Base-by-base conservation (phyloP, 176 grass and related monocot genomes). In the Microstegium vimineum region DNA sequence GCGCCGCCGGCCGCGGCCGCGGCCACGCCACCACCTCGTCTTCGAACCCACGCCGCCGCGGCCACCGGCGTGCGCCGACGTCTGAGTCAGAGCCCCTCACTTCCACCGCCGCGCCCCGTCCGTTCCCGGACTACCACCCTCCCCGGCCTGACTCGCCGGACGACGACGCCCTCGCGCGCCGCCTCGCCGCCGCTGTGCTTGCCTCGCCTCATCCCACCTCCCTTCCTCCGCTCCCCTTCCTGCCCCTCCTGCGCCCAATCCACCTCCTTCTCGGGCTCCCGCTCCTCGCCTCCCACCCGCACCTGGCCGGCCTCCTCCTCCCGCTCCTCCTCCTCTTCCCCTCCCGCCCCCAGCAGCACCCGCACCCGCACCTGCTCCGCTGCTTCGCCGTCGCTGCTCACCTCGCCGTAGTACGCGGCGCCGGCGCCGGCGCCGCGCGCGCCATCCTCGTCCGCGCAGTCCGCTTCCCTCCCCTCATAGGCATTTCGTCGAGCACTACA, bases 401-500 rank as follows among this genome's bases (percentile, higher is more conserved):
- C 42, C 60, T 90, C 20, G 92, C 95, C 36, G 90, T 90, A 61
- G 82, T 91, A 14, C 80, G 78, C 45, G 87, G 89, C 61, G 78
- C 72, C 51, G 30, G 66, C n/a, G 71, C 68, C 65, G 35, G 61
- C n/a, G 79, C 81, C 38, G 67, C 88, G 25, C 83, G 74, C 5
- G 73, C 73, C 30, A 86, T 79, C 23, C 83, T 98, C 13, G 30
- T 71, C 1, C 88, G 89, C 37, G 90, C 87, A 1, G 67, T 88
- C 8, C 71, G 87, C 41, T 68, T 88, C 56, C 86, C 3, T 89
- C 84, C 25, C 87, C 88, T 81, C 86, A 84, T 7, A 69, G 83
- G 32, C 90, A 92, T 76, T 98, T 94, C 69, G 65, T 94, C 66
- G 83, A 93, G 47, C 84, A 88, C 20, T 91, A 94, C 66, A 86